Evolutionary conservation across 1,284 basidiomycete genomes (phyloP).

Genomic region (Cryptococcus deneoformans): DNA sequence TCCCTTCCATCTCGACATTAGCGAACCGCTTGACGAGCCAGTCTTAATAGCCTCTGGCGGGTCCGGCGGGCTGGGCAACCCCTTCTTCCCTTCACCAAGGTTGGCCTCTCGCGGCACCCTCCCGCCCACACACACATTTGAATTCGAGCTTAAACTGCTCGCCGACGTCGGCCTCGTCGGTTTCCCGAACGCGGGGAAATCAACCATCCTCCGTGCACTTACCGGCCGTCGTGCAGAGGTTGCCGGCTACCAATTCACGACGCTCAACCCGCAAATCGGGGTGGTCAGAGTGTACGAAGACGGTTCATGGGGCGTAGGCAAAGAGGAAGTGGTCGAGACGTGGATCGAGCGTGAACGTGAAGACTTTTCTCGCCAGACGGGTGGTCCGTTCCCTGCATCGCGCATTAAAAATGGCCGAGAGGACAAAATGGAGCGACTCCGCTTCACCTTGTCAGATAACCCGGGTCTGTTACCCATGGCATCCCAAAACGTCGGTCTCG

Average conservation of each 20-base stretch:
- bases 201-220: slow-evolving; percentile 83
- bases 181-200: slow-evolving; percentile 81
- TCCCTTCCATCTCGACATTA: slow-evolving; percentile 59
- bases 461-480: slow-evolving; percentile 86
- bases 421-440: slow-evolving; percentile 59
- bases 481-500: slow-evolving; percentile 85
- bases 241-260: slow-evolving; percentile 91
- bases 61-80: slow-evolving; percentile 82
- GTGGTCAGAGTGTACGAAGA: slow-evolving; percentile 81
- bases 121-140: slow-evolving; percentile 77
- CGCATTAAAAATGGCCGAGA: not conserved
- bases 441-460: slow-evolving; percentile 97
- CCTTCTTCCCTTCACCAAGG: slow-evolving; percentile 68
- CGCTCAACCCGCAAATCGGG: slow-evolving; percentile 91
- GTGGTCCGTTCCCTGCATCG: slow-evolving; percentile 6
- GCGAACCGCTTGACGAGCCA: slow-evolving; percentile 54
- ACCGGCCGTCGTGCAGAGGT: slow-evolving; percentile 86
- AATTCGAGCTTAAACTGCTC: slow-evolving; percentile 90
- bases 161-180: slow-evolving; percentile 95
- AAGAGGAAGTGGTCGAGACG: slow-evolving; percentile 61
- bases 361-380: slow-evolving; percentile 30
- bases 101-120: slow-evolving; percentile 74
- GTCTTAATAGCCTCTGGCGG: slow-evolving; percentile 78
- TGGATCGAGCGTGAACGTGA: slow-evolving; percentile 59
- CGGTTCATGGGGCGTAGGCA: slow-evolving; percentile 61